Conservation (phyloP, 2,329 filamentous ascomycete species). For the Calcarisporium arbuscula region DNA sequence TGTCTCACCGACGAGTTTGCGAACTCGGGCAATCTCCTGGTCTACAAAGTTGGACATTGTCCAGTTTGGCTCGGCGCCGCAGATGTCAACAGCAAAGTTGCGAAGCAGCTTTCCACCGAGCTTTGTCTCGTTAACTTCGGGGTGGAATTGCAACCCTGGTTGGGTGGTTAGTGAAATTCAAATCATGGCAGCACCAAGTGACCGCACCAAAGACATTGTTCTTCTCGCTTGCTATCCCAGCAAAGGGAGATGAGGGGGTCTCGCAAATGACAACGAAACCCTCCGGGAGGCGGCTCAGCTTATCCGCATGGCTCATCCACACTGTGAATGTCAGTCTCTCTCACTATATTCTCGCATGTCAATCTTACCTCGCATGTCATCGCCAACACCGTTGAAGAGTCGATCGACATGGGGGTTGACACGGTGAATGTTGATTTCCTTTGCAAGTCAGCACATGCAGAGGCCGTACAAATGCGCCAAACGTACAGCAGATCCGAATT, state of each 20-base stretch:
- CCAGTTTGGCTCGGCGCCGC: constrained; percentile 71
- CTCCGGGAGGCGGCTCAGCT: constrained; percentile 67
- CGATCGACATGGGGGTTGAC: constrained; percentile 60
- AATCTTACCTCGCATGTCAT: constrained; percentile 47
- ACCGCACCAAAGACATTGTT: constrained; percentile 56
- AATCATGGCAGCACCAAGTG: constrained; percentile 2
- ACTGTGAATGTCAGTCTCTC: constrained; percentile 26
- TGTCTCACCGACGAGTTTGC: constrained; percentile 71
- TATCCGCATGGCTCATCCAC: constrained; percentile 89
- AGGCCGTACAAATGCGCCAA: neutral
- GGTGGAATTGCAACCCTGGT: constrained; percentile 75
- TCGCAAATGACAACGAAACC: constrained; percentile 68
- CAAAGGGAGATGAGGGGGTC: constrained; percentile 70
- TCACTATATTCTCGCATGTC: too few relatives aligned
- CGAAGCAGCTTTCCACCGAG: constrained; percentile 45
- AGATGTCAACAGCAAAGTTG: constrained; percentile 84
- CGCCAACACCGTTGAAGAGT: constrained; percentile 71
- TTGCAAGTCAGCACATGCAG: constrained; percentile 8
- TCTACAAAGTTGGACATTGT: constrained; percentile 78
- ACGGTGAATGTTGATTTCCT: constrained; percentile 53
- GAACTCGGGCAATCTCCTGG: constrained; percentile 74
- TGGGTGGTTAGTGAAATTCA: constrained; percentile 5
- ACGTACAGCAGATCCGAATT: constrained; percentile 1
- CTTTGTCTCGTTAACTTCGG: constrained; percentile 54
- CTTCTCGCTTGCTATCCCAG: constrained; percentile 66